phyloP scores from a whole-genome alignment of 495 filamentous ascomycete species.

The Monascus purpureus region DNA sequence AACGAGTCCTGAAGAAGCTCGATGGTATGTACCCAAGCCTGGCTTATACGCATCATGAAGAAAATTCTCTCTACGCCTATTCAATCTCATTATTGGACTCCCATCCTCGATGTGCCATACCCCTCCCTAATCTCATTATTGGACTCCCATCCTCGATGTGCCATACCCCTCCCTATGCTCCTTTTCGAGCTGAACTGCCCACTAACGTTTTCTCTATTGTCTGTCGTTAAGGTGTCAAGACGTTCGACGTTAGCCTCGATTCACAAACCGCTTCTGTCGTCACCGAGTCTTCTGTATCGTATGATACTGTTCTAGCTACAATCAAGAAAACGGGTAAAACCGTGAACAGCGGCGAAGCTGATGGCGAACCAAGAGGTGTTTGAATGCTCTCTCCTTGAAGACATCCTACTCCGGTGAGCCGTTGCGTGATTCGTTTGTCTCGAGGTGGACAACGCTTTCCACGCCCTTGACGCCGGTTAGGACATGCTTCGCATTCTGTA shows the following conservation, averaged over 20 bases:
- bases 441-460: no score
- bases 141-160: no score
- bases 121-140: no score
- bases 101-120: background rate
- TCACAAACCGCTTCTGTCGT: slow-evolving; percentile 62
- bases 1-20: slow-evolving; percentile 87
- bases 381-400: slow-evolving; percentile 6
- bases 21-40: slow-evolving; percentile 47
- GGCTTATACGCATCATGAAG: background rate
- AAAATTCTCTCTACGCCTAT: no score
- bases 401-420: no score
- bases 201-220: background rate
- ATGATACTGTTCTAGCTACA: slow-evolving; percentile 68
- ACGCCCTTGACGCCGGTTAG: no score
- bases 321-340: slow-evolving; percentile 96
- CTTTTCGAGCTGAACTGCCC: no score
- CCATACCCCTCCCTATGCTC: no score
- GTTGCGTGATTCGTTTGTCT: no score
- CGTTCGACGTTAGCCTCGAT: slow-evolving; percentile 75
- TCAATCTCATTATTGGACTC: slow-evolving; percentile 1
- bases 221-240: slow-evolving; percentile 55
- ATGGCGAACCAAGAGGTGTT: slow-evolving; percentile 26
- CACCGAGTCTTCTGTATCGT: slow-evolving; percentile 48
- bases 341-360: slow-evolving; percentile 59
- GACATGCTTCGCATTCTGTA: no score